phyloP scores from a whole-genome alignment of 352 stramenopile species.

The Blastocystis sp. region DNA sequence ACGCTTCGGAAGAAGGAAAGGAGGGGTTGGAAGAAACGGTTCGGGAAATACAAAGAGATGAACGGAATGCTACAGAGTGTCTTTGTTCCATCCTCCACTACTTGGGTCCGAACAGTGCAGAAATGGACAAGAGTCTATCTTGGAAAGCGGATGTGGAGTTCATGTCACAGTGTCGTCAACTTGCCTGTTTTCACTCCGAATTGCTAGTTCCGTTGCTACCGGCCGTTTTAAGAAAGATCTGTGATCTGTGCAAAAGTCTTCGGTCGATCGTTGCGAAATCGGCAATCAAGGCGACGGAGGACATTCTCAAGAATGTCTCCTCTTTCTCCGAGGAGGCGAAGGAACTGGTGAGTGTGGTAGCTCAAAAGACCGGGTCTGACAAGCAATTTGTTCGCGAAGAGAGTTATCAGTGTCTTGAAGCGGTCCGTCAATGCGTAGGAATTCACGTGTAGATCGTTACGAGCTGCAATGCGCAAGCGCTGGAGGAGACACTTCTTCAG shows the following conservation, averaged over 20 bases:
- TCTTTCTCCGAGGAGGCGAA: not conserved
- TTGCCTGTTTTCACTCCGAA: not conserved
- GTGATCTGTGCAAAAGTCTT: constrained; percentile 12
- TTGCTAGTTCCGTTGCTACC: not conserved
- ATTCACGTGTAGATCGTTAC: not conserved
- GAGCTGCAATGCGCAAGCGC: not conserved
- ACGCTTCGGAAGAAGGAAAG: not conserved
- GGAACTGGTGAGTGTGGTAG: not conserved
- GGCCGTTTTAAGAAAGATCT: not conserved
- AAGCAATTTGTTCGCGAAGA: constrained; percentile 52
- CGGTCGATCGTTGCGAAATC: not conserved
- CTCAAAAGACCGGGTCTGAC: not conserved
- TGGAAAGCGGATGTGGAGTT: constrained; percentile 28
- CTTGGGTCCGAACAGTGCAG: not conserved
- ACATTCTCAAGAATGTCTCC: not conserved
- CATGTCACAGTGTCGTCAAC: not conserved
- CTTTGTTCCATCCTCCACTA: not conserved
- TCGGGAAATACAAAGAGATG: not conserved
- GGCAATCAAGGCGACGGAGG: not conserved
- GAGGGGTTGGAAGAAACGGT: not conserved
- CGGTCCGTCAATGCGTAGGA: not conserved
- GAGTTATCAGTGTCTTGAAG: not conserved
- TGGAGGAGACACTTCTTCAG: not conserved
- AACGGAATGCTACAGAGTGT: not conserved
- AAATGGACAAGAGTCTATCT: not conserved